Evolutionary conservation across 1,284 basidiomycete species (phyloP).

Genomic region (Moesziomyces sp.): DNA sequence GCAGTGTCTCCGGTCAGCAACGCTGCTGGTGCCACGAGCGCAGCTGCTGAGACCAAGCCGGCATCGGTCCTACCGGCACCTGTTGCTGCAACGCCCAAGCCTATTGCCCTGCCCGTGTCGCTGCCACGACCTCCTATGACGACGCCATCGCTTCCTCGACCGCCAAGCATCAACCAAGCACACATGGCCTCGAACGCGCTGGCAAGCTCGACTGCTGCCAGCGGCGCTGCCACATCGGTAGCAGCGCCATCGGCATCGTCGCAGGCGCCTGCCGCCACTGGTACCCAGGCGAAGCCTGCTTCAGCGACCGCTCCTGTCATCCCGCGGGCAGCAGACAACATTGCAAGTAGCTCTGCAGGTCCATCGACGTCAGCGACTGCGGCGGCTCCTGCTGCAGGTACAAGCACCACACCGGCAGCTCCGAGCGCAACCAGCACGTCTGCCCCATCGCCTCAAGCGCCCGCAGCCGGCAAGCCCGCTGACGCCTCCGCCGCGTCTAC

Average conservation of each 20-base stretch:
- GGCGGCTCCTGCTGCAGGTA: conserved; percentile 3
- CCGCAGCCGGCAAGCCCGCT: conserved; percentile 15
- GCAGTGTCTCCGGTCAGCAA: conserved; percentile 3
- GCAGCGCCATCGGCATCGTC: conserved; percentile 6
- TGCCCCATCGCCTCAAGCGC: conserved; percentile 5
- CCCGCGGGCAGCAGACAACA: not conserved
- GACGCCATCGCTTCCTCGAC: conserved; percentile 35
- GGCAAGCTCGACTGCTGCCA: conserved; percentile 1
- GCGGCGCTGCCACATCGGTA: conserved; percentile 1
- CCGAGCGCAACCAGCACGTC: conserved; percentile 1
- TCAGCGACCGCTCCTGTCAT: conserved; percentile 2
- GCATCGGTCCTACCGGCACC: conserved; percentile 10
- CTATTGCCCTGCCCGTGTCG: conserved; percentile 23
- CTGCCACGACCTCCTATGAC: conserved; percentile 39
- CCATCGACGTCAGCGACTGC: conserved; percentile 7
- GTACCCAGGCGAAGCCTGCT: conserved; percentile 6
- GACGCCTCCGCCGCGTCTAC: conserved; percentile 6
- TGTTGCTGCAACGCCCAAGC: conserved; percentile 10
- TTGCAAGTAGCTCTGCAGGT: conserved; percentile 6
- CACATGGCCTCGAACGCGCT: conserved; percentile 15
- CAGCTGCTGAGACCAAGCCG: conserved; percentile 11
- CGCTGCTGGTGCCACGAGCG: conserved; percentile 1
- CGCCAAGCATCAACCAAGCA: conserved; percentile 44
- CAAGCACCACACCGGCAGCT: conserved; percentile 8
- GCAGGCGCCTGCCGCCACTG: not conserved